Base-by-base conservation (phyloP, 2,329 filamentous ascomycete species). In the Penicillium sclerotigenum region DNA sequence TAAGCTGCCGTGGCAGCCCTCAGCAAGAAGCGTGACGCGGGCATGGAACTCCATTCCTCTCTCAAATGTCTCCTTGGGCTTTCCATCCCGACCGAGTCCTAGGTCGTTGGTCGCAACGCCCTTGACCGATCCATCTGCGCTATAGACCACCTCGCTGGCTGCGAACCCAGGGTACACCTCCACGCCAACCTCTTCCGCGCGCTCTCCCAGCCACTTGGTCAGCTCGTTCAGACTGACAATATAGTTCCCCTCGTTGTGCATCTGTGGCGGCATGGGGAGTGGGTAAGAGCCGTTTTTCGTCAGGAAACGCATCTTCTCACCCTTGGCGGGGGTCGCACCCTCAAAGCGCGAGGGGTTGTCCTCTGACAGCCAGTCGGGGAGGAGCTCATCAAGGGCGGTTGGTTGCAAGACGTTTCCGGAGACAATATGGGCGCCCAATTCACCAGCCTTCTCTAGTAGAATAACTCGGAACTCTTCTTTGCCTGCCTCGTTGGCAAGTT, bases 31-130 rank as follows among this genome's bases (percentile, higher is more conserved):
- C 36, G 94, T 99, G 47, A 94, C 87, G 56, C 89, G 83, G 7
- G 94, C 93, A 70, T 96, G 91, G 72, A 99, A 99, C 77, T 96
- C 94, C 94, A 99, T 99, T 58, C 94, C 94, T 59, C 94, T 84
- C 80, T 97, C 92, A 69, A 97, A 99, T 7, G 82, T 87, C 54
- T 94, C 89, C 79, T 96, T 97, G 34, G 92, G 85, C 73, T 88
- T 88, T 37, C 93, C 93, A 66, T 89, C 83, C 52, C 91, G 83
- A 10, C 83, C 87, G 57, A 99, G 84, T 37, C 94, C 94, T 22
- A 97, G 79, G 69, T 99, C 94, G 69, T 97, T 97, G 45, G 94
- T 99, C 18, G 94, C 94, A 38, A 99, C 93, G 62, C 94, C 94
- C 74, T 87, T 87, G 49, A 99, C 94, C 1, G 90, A 90, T 3